These are phyloP conservation scores for Aspergillus pseudoviridinutans DNA, from an alignment of 2,329 filamentous ascomycete genomes.

Conservation along the genomic window DNA sequence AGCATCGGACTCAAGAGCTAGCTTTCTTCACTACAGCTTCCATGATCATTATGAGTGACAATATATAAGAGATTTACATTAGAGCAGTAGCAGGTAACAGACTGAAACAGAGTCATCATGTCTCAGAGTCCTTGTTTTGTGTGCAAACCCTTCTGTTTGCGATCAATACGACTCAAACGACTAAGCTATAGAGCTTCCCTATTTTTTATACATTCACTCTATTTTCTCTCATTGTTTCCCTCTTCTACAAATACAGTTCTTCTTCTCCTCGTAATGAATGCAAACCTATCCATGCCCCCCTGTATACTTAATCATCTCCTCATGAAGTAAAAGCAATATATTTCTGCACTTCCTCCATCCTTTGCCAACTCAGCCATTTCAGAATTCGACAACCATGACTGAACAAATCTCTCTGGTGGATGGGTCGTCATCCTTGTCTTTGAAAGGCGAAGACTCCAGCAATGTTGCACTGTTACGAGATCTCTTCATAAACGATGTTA, in stretches of 20 bases:
- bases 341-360: not conserved
- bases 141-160: not conserved
- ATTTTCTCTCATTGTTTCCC: not conserved
- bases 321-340: not conserved
- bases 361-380: not conserved
- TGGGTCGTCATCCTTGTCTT: not conserved
- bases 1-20: not conserved
- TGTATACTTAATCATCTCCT: not conserved
- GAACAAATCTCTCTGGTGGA: not conserved
- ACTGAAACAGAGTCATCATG: not conserved
- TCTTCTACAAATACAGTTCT: not conserved
- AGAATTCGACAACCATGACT: not conserved
- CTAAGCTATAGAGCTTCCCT: not conserved
- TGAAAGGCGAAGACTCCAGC: not conserved
- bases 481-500: not conserved
- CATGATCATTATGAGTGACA: not conserved
- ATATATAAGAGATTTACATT: not conserved
- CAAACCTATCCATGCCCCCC: not conserved
- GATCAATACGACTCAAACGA: not conserved
- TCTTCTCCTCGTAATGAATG: not conserved
- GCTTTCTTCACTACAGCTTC: not conserved
- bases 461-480: not conserved
- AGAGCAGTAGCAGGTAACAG: not conserved
- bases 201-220: not conserved
- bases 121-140: not conserved